phyloP scores from a whole-genome alignment of 371 early-diverging fungal species.

The Mortierella sp. region DNA sequence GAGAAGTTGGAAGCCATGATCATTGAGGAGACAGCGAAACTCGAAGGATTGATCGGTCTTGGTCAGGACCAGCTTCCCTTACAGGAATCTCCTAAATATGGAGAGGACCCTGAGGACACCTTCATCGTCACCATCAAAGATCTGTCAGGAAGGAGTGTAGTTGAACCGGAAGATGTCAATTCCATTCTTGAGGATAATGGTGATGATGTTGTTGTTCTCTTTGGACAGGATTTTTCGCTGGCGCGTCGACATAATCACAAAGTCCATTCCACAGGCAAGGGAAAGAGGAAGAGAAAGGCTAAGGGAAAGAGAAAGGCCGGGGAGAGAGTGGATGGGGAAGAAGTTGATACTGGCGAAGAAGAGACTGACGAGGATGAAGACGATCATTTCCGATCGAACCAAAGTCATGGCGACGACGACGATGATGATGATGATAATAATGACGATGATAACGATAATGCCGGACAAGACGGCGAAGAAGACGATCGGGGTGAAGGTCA shows the following conservation, averaged over 20 bases:
- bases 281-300: background rate
- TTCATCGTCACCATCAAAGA: too few species aligned
- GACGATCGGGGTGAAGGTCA: background rate
- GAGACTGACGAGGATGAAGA: constrained; percentile 19
- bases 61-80: too few species aligned
- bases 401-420: background rate
- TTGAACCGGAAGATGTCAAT: too few species aligned
- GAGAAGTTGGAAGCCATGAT: background rate
- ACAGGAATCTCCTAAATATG: too few species aligned
- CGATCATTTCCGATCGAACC: constrained; percentile 12
- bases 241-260: constrained; percentile 1
- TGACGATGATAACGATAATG: background rate
- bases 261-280: background rate
- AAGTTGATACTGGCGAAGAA: too few species aligned
- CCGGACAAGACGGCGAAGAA: background rate
- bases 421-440: background rate
- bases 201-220: too few species aligned
- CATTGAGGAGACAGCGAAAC: background rate
- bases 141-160: too few species aligned
- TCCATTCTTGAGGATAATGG: too few species aligned
- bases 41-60: background rate
- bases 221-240: background rate
- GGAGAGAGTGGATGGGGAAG: background rate
- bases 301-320: background rate
- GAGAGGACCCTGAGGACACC: too few species aligned